Conservation (phyloP, 148 eudicot genomes). For the Mesembryanthemum crystallinum region DNA sequence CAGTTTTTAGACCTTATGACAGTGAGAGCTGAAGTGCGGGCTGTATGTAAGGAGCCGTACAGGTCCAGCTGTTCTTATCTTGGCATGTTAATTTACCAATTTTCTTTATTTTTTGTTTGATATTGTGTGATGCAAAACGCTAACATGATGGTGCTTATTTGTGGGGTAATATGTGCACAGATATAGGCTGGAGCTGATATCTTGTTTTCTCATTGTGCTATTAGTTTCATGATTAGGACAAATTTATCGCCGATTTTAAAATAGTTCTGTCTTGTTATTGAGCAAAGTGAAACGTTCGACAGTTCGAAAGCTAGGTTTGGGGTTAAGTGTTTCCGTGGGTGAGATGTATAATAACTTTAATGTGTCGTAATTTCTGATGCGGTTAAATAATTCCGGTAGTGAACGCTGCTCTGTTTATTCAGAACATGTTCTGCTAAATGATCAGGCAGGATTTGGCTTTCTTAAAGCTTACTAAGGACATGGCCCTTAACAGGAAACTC, state of each 20-base stretch:
- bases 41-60: constrained; percentile 91
- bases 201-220: background rate
- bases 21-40: constrained; percentile 64
- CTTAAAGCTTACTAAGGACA: too few relatives aligned
- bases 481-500: too few relatives aligned
- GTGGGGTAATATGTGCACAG: background rate
- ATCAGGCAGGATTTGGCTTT: too few relatives aligned
- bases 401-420: background rate
- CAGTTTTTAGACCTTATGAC: constrained; percentile 82
- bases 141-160: background rate
- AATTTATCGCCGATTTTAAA: background rate
- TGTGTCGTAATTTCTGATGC: background rate
- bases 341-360: background rate
- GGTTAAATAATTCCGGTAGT: background rate
- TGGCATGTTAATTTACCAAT: background rate
- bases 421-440: background rate
- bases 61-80: constrained; percentile 47
- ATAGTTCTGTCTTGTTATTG: background rate
- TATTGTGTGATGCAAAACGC: constrained; percentile 7
- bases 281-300: background rate
- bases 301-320: background rate
- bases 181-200: background rate
- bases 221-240: background rate
- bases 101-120: constrained; percentile 2
- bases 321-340: background rate